A percentile compares a stretch with the other conserved stretches of the same genome.
These are phyloP conservation scores for Cornus controversa DNA, from an alignment of 148 eudicot genomes.

Conservation along the genomic window DNA sequence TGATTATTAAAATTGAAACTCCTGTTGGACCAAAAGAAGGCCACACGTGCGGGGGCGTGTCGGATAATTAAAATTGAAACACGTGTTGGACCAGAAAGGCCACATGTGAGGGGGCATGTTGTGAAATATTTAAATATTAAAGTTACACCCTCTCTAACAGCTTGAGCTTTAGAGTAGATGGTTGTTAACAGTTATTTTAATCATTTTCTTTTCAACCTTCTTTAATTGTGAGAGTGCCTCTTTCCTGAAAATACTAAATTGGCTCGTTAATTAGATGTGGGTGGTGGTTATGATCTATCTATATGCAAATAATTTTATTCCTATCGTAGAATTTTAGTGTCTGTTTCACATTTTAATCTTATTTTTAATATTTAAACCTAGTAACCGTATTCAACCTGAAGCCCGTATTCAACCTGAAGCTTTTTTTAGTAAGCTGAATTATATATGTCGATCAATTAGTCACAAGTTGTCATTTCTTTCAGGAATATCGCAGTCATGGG, in stretches of 20 bases:
- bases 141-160: no score
- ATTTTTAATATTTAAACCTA: not conserved
- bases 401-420: not conserved
- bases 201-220: no score
- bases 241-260: not conserved
- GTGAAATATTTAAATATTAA: no score
- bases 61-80: no score
- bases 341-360: not conserved
- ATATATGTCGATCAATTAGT: not conserved
- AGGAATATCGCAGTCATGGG: conserved; percentile 53
- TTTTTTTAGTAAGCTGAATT: not conserved
- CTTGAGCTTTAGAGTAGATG: no score
- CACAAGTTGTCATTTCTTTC: conserved; percentile 19
- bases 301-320: not conserved
- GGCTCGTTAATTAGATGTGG: not conserved
- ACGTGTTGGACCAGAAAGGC: no score
- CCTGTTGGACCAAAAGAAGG: no score
- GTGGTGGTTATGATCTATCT: not conserved
- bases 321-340: not conserved
- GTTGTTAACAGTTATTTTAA: no score
- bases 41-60: no score
- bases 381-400: not conserved
- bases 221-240: not conserved
- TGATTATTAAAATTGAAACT: no score
- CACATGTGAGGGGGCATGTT: no score